phyloP scores from a whole-genome alignment of 1,284 basidiomycete genomes.

The Apiotrichum domesticum region DNA sequence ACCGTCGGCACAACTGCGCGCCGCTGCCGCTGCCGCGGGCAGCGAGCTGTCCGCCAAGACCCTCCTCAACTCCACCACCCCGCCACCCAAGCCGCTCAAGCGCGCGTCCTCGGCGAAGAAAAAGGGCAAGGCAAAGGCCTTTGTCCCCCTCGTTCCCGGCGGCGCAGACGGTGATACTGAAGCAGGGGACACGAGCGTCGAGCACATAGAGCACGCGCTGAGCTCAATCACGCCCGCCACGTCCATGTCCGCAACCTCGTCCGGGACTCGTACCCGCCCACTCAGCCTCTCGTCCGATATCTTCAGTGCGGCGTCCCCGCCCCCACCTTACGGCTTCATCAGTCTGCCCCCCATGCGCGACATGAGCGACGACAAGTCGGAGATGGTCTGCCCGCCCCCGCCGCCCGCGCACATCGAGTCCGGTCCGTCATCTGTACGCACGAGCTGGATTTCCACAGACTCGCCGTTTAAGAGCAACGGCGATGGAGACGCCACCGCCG shows the following conservation, averaged over 20 bases:
- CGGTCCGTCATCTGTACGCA: constrained; percentile 16
- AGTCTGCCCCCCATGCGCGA: neutral
- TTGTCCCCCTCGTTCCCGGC: neutral
- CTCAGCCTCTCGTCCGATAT: constrained; percentile 10
- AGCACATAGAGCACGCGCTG: too few relatives aligned
- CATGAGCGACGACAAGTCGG: neutral
- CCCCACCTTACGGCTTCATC: constrained; percentile 7
- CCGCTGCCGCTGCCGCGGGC: neutral
- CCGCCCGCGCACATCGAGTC: constrained; percentile 14
- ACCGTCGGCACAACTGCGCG: neutral
- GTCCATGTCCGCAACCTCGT: neutral
- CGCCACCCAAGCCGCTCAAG: neutral
- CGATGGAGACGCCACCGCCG: constrained; percentile 1
- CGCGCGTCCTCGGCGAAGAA: neutral
- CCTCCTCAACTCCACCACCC: neutral
- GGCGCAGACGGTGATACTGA: neutral
- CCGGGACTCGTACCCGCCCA: neutral
- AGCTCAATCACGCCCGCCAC: too few relatives aligned
- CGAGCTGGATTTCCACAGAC: constrained; percentile 3
- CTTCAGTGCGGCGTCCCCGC: constrained; percentile 3
- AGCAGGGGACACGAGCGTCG: neutral
- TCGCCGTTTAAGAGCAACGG: neutral
- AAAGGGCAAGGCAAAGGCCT: neutral
- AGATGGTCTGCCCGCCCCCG: constrained; percentile 7
- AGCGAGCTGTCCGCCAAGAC: neutral